Evolutionary conservation across 768 basidiomycete genomes (phyloP).

Genomic region (Kwoniella sp.): DNA sequence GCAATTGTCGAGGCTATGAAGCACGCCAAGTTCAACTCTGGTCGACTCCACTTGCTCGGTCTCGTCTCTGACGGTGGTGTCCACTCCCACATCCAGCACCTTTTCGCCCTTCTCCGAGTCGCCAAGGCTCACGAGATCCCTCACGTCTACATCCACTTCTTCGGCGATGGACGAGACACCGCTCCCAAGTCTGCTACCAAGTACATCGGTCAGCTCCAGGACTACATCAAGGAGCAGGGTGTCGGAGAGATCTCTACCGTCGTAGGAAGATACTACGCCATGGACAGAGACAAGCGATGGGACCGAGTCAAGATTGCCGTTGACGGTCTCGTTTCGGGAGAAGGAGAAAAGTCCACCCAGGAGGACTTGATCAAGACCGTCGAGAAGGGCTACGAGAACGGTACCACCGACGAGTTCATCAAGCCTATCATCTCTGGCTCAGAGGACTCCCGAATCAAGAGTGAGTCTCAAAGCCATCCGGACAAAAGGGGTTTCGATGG

Average conservation of each 20-base stretch:
- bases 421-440: slow-evolving; percentile 90
- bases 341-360: slow-evolving; percentile 62
- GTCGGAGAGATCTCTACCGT: slow-evolving; percentile 78
- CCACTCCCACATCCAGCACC: slow-evolving; percentile 90
- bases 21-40: slow-evolving; percentile 77
- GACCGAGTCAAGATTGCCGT: slow-evolving; percentile 87
- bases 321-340: slow-evolving; percentile 76
- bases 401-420: slow-evolving; percentile 91
- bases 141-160: slow-evolving; percentile 86
- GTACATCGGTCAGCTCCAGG: slow-evolving; percentile 74
- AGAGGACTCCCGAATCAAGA: slow-evolving; percentile 75
- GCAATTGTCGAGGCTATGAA: slow-evolving; percentile 72
- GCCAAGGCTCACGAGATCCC: slow-evolving; percentile 84
- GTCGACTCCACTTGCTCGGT: slow-evolving; percentile 84
- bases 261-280: slow-evolving; percentile 89
- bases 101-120: slow-evolving; percentile 84
- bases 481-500: too few species aligned
- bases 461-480: slow-evolving; percentile 59
- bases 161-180: slow-evolving; percentile 93
- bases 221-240: slow-evolving; percentile 72
- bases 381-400: slow-evolving; percentile 75
- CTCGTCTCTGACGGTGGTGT: slow-evolving; percentile 94
- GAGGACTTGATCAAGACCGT: slow-evolving; percentile 67
- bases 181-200: slow-evolving; percentile 78
- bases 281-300: slow-evolving; percentile 97